Evolutionary conservation across 2,329 filamentous ascomycete genomes (phyloP).

Genomic region (Aspergillus eucalypticola): DNA sequence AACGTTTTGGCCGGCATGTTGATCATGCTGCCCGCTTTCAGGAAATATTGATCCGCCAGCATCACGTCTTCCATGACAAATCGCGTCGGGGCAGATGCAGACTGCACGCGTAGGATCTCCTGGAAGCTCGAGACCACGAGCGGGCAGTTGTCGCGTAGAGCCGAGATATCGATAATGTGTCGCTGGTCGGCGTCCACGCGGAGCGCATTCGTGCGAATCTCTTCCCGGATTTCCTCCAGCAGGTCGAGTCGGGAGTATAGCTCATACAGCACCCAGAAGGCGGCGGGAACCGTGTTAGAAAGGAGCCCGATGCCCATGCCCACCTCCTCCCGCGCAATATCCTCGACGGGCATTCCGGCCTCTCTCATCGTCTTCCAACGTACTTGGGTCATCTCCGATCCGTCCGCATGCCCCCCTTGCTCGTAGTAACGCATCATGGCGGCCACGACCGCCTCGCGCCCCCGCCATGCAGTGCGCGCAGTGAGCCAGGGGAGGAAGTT

Average conservation of each 20-base stretch:
- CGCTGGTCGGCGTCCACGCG: conserved; percentile 18
- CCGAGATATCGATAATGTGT: conserved; percentile 35
- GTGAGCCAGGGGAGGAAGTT: conserved; percentile 39
- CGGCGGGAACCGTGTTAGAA: conserved; percentile 46
- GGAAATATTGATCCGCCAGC: conserved; percentile 36
- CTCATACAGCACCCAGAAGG: conserved; percentile 50
- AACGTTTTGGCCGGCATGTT: conserved; percentile 38
- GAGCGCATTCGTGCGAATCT: conserved; percentile 36
- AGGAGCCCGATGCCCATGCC: conserved; percentile 37
- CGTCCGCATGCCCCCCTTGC: conserved; percentile 39
- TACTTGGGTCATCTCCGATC: conserved; percentile 24
- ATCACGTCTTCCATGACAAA: conserved; percentile 37
- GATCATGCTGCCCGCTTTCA: conserved; percentile 39
- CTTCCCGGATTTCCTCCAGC: conserved; percentile 42
- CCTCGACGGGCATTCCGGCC: conserved; percentile 19
- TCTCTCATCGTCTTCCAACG: conserved; percentile 19
- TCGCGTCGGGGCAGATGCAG: conserved; percentile 30
- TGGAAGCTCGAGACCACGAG: conserved; percentile 40
- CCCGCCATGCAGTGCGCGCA: conserved; percentile 41
- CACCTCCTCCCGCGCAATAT: conserved; percentile 31
- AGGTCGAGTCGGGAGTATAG: conserved; percentile 45
- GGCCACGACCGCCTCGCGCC: conserved; percentile 35
- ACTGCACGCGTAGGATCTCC: conserved; percentile 37
- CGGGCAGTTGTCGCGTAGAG: conserved; percentile 37
- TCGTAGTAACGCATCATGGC: conserved; percentile 46